Evolutionary conservation across 371 early-diverging fungal species (phyloP).

Genomic region (Lichtheimia ramosa): DNA sequence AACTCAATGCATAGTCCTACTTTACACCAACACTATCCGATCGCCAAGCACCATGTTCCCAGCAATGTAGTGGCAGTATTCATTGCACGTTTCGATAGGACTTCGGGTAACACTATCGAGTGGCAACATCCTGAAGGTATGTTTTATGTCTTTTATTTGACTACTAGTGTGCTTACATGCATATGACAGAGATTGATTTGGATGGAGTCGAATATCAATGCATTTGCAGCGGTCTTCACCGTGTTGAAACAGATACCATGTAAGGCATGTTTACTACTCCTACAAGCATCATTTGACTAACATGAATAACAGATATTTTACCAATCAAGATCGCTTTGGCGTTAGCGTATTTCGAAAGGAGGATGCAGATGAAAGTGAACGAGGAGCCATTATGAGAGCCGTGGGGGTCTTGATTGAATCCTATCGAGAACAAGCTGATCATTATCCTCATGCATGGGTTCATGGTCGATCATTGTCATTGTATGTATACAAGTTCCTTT

Average conservation of each 20-base stretch:
- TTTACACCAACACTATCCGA: too few species aligned
- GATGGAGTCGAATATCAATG: conserved; percentile 59
- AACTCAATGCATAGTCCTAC: too few species aligned
- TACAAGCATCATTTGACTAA: not conserved
- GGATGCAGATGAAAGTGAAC: conserved; percentile 23
- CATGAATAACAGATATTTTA: conserved; percentile 47
- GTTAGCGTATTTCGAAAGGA: conserved; percentile 53
- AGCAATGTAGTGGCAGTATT: conserved; percentile 53
- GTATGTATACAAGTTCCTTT: not conserved
- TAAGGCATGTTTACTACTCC: conserved; percentile 19
- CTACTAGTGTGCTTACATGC: not conserved
- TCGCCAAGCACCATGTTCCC: not conserved
- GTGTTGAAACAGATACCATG: conserved; percentile 53
- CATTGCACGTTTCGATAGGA: conserved; percentile 57
- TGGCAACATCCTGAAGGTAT: conserved; percentile 59
- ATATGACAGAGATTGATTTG: conserved; percentile 44
- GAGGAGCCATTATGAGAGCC: conserved; percentile 61
- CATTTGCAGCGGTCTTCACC: conserved; percentile 64
- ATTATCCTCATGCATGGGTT: conserved; percentile 44
- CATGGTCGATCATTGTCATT: conserved; percentile 41
- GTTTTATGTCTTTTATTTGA: not conserved
- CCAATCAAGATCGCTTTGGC: conserved; percentile 43
- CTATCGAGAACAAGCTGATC: conserved; percentile 33
- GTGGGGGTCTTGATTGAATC: conserved; percentile 57
- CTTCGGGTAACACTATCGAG: conserved; percentile 57